Evolutionary conservation across 106 monocot species (phyloP).

Genomic region (Dioscorea alata): DNA sequence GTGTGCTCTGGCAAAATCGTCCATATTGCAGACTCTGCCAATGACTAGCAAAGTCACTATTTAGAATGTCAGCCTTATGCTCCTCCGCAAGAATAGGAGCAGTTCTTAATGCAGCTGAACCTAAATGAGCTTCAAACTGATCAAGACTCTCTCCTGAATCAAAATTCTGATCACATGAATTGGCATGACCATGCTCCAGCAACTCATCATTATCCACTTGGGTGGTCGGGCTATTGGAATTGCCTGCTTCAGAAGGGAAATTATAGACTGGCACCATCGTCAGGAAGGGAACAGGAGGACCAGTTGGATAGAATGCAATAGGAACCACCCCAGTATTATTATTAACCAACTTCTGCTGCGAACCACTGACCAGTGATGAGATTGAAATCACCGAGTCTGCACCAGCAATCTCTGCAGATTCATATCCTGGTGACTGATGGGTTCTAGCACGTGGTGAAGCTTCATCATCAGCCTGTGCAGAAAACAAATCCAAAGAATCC

Average conservation of each 20-base stretch:
- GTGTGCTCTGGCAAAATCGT: conserved; percentile 53
- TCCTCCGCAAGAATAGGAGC: conserved; percentile 26
- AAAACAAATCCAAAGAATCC: conserved; percentile 33
- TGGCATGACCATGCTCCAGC: conserved; percentile 19
- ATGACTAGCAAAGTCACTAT: conserved; percentile 68
- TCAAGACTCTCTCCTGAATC: conserved; percentile 24
- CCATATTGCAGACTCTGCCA: conserved; percentile 66
- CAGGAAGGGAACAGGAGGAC: conserved; percentile 64
- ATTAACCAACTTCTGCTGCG: conserved; percentile 33
- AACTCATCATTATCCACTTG: conserved; percentile 31
- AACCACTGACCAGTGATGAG: conserved; percentile 32
- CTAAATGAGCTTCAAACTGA: conserved; percentile 19
- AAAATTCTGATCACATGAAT: conserved; percentile 21
- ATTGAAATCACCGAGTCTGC: conserved; percentile 34
- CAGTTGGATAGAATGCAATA: conserved; percentile 53
- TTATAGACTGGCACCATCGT: conserved; percentile 35
- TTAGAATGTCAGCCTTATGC: conserved; percentile 58
- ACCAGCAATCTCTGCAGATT: conserved; percentile 23
- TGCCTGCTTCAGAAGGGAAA: conserved; percentile 25
- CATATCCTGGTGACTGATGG: conserved; percentile 33
- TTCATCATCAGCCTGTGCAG: conserved; percentile 37
- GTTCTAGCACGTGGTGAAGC: conserved; percentile 9
- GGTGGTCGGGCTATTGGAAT: conserved; percentile 26
- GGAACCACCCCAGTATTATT: conserved; percentile 46
- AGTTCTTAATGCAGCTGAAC: conserved; percentile 19